These are phyloP conservation scores for Areca catechu DNA, from an alignment of 176 grass and related monocot species.

Conservation along the genomic window DNA sequence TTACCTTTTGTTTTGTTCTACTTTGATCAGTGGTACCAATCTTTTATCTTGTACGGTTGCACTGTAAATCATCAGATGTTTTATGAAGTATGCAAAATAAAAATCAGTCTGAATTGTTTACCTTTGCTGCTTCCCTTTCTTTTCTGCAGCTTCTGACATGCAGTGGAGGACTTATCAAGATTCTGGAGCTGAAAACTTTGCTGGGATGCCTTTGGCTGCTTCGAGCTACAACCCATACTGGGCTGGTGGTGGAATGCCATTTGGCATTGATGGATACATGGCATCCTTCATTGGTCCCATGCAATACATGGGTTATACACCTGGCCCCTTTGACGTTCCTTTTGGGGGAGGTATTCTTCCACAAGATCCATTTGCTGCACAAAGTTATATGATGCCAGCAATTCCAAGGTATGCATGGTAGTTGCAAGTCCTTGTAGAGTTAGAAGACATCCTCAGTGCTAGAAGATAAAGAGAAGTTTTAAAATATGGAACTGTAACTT, in stretches of 20 bases:
- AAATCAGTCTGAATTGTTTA: neutral
- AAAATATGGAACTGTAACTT: too few relatives aligned
- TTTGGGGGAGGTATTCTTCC: slow-evolving; percentile 53
- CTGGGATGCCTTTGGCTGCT: slow-evolving; percentile 62
- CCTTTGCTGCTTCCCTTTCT: slow-evolving; percentile 4
- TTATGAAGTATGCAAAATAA: neutral
- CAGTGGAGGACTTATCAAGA: slow-evolving; percentile 82
- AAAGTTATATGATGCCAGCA: slow-evolving; percentile 74
- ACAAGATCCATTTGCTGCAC: slow-evolving; percentile 85
- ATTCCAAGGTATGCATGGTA: slow-evolving; percentile 54
- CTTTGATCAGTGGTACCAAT: too few relatives aligned
- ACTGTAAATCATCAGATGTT: too few relatives aligned
- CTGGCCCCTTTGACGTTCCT: slow-evolving; percentile 58
- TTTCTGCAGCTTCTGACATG: slow-evolving; percentile 39
- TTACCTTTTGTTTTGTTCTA: neutral
- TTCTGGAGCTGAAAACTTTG: slow-evolving; percentile 66
- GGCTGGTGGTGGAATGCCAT: slow-evolving; percentile 44
- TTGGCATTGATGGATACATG: slow-evolving; percentile 75
- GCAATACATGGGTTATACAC: slow-evolving; percentile 74
- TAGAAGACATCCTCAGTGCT: too few relatives aligned
- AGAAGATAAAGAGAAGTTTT: slow-evolving; percentile 4
- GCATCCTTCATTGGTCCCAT: slow-evolving; percentile 62
- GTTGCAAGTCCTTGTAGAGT: too few relatives aligned
- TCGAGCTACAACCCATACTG: slow-evolving; percentile 79
- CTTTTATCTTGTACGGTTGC: too few relatives aligned